Evolutionary conservation across 2,329 filamentous ascomycete genomes (phyloP).

Genomic region (Ascochyta fabae): DNA sequence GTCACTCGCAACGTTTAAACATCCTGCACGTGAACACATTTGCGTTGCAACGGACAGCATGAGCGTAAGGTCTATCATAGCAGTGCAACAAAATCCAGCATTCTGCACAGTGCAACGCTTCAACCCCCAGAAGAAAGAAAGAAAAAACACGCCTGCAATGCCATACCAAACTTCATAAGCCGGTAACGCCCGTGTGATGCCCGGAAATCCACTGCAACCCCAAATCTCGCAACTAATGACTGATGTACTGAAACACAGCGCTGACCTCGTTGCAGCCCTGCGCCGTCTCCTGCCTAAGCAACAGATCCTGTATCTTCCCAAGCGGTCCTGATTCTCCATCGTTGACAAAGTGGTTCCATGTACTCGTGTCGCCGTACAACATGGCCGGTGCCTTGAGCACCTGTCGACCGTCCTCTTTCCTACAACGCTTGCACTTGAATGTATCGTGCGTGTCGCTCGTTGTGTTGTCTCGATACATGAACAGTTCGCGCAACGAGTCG

Average conservation of each 20-base stretch:
- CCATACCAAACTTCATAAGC: background rate
- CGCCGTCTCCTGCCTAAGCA: conserved; percentile 83
- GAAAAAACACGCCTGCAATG: background rate
- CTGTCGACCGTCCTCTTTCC: conserved; percentile 80
- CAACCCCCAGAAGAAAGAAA: background rate
- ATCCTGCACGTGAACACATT: no score
- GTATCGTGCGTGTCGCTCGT: conserved; percentile 96
- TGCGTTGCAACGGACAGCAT: no score
- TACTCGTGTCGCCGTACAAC: conserved; percentile 96
- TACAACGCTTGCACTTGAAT: conserved; percentile 97
- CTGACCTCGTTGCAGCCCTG: conserved; percentile 75
- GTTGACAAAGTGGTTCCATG: conserved; percentile 98
- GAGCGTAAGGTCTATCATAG: no score
- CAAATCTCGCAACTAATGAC: conserved; percentile 59
- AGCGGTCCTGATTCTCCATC: conserved; percentile 70
- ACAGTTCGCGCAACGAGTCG: conserved; percentile 88
- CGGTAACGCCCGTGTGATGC: background rate
- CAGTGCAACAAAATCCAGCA: no score
- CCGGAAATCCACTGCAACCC: background rate
- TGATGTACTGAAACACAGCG: conserved; percentile 98
- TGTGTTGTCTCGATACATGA: conserved; percentile 87
- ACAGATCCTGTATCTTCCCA: conserved; percentile 83
- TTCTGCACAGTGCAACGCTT: background rate
- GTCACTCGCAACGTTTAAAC: no score
- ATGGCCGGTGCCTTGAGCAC: conserved; percentile 90